Base-by-base conservation (phyloP, 805 yeast genomes). In the Lachancea quebecensis region DNA sequence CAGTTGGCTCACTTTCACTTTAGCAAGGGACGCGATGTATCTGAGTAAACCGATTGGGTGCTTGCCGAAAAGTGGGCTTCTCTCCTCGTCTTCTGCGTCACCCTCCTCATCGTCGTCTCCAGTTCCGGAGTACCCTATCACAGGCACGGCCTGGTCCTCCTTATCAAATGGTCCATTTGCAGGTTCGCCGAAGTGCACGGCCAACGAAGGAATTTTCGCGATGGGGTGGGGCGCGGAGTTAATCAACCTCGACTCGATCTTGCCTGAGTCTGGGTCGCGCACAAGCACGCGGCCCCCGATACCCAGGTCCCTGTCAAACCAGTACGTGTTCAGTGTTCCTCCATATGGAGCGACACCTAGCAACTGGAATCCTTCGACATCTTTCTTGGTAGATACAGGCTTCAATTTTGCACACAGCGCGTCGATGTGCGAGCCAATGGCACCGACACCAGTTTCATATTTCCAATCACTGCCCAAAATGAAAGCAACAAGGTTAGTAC, bases 271-370 rank as follows among this genome's bases (percentile, higher is more conserved):
- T 17, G 60, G 63, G 33, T 62, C 64, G 53, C 71, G 74, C 43
- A 78, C 76, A 42, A 85, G 68, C 18, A 87, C 74, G 48, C 87
- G 72, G 38, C 96, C 96, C 41, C 89, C 95, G 50, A 87, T 63
- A 38, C 95, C 93, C 48, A 87, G 73, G 62, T 87, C 96, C 61
- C 95, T 76, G 63, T 87, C 95, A 74, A 85, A 79, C 89, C 95
- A 83, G 35, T 77, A 64, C 17, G 72, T 71, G 28, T 71, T 68
- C 52, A 83, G 63, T 2, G 85, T 81, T 30, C 93, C 93, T 16
- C 87, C 79, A 61, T 87, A 87, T 1, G 91, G 88, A 0, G 95
- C 91, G 34, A 85, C 87, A 5, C 95, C 96, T 28, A 87, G 68
- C 39, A 82, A 66, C 52, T 84, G 86, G 62, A 76, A 87, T 28